Conservation (phyloP, 108 stramenopile genomes). For the Fragilariopsis cylindrus region DNA sequence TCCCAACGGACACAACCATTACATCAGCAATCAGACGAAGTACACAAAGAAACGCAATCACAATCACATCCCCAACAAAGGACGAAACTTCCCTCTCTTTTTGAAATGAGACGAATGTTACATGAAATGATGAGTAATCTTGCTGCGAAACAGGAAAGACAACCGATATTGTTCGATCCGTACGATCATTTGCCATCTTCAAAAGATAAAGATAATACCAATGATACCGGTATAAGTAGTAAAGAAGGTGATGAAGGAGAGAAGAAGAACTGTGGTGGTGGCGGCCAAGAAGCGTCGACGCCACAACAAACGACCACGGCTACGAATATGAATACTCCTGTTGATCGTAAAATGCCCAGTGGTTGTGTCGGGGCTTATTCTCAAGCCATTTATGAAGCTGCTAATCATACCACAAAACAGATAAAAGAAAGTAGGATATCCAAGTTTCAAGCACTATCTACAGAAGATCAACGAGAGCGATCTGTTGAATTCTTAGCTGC, state of each 20-base stretch:
- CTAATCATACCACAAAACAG: constrained; percentile 36
- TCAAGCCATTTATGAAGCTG: constrained; percentile 48
- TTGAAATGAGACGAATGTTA: constrained; percentile 35
- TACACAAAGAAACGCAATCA: constrained; percentile 1
- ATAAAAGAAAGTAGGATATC: constrained; percentile 47
- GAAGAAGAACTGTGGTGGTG: constrained; percentile 10
- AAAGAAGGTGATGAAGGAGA: constrained; percentile 11
- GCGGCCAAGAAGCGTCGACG: neutral
- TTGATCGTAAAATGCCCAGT: constrained; percentile 43
- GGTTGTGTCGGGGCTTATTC: constrained; percentile 82
- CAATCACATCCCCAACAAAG: neutral
- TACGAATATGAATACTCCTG: neutral
- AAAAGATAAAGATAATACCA: neutral
- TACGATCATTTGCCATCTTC: constrained; percentile 47
- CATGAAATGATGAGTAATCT: constrained; percentile 3
- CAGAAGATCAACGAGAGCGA: constrained; percentile 48
- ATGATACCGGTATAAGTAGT: constrained; percentile 2
- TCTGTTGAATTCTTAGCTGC: constrained; percentile 64
- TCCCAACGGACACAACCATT: neutral
- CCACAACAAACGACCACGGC: neutral
- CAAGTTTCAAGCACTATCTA: constrained; percentile 43
- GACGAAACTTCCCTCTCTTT: constrained; percentile 25
- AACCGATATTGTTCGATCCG: constrained; percentile 35
- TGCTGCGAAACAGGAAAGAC: neutral
- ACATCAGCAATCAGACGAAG: neutral